A percentile compares a stretch with the other conserved stretches of the same genome.
phyloP scores from a whole-genome alignment of 495 filamentous ascomycete species.

The Rusavskia elegans region DNA sequence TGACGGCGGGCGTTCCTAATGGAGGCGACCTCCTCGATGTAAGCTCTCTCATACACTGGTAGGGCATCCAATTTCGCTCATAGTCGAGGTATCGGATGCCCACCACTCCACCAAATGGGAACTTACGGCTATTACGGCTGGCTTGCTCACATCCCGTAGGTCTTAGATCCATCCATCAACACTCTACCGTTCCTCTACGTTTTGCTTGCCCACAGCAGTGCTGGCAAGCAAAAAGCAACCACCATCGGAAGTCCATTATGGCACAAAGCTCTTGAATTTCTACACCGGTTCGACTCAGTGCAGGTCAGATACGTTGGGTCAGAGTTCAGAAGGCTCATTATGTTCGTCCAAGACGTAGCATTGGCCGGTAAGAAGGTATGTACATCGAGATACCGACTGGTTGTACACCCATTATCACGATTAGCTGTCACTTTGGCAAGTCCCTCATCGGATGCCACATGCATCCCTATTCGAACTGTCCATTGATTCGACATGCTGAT shows the following conservation, averaged over 20 bases:
- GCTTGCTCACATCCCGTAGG: slow-evolving; percentile 13
- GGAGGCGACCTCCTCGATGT: slow-evolving; percentile 24
- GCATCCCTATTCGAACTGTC: background rate
- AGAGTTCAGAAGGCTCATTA: slow-evolving; percentile 37
- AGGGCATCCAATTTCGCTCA: background rate
- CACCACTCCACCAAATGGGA: too few relatives aligned
- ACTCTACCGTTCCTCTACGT: slow-evolving; percentile 27
- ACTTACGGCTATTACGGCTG: background rate
- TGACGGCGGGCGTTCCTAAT: slow-evolving; percentile 16
- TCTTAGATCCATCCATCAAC: slow-evolving; percentile 26
- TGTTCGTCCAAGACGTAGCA: slow-evolving; percentile 27
- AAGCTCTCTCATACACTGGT: background rate
- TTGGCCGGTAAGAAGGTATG: slow-evolving; percentile 26
- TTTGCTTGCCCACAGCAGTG: slow-evolving; percentile 20
- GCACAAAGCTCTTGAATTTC: slow-evolving; percentile 29
- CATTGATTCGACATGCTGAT: background rate
- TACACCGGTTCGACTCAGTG: slow-evolving; percentile 37
- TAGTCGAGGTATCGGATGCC: too few relatives aligned
- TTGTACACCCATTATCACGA: too few relatives aligned
- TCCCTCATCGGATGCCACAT: too few relatives aligned
- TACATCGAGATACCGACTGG: too few relatives aligned
- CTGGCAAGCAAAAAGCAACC: slow-evolving; percentile 11
- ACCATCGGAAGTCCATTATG: slow-evolving; percentile 28
- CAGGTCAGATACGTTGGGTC: slow-evolving; percentile 42
- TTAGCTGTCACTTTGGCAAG: too few relatives aligned